A percentile compares a stretch with the other conserved stretches of the same genome.
phyloP scores from a whole-genome alignment of 2,329 filamentous ascomycete genomes.

The Ophioceras dolichostomum region DNA sequence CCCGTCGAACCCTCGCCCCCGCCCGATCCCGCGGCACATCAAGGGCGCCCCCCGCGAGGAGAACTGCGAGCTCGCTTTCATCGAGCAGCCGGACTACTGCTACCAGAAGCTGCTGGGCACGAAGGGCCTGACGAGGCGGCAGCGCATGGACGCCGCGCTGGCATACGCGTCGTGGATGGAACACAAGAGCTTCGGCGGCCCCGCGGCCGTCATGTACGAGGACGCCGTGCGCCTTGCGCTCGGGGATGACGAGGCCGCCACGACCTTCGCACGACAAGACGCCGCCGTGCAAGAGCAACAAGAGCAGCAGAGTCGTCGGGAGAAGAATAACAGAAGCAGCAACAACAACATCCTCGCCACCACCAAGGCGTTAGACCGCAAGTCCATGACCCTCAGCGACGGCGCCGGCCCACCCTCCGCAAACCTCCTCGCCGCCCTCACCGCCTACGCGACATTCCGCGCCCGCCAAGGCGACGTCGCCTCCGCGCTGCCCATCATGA shows the following conservation, averaged over 20 bases:
- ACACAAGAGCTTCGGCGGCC: slow-evolving; percentile 41
- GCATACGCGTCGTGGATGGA: slow-evolving; percentile 79
- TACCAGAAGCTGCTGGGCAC: slow-evolving; percentile 78
- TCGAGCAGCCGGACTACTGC: slow-evolving; percentile 55
- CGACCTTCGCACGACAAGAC: too few relatives aligned
- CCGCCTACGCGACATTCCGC: slow-evolving; percentile 65
- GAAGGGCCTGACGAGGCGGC: slow-evolving; percentile 63
- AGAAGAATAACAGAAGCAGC: too few relatives aligned
- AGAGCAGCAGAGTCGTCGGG: too few relatives aligned
- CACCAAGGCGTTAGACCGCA: too few relatives aligned
- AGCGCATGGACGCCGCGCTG: slow-evolving; percentile 70
- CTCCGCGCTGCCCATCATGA: slow-evolving; percentile 67
- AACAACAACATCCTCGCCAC: slow-evolving; percentile 1
- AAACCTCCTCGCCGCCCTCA: slow-evolving; percentile 66
- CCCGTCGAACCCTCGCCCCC: slow-evolving; percentile 71
- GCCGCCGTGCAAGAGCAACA: too few relatives aligned
- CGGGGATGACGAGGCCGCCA: slow-evolving; percentile 36
- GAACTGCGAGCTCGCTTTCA: slow-evolving; percentile 57
- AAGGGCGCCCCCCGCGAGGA: slow-evolving; percentile 57
- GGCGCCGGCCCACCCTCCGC: slow-evolving; percentile 47
- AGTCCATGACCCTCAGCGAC: slow-evolving; percentile 48
- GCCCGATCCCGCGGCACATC: slow-evolving; percentile 54
- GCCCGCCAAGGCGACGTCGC: slow-evolving; percentile 56
- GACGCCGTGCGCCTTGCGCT: slow-evolving; percentile 68
- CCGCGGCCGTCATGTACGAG: slow-evolving; percentile 41